phyloP scores from a whole-genome alignment of 1,284 basidiomycete species.

The Tilletia setariae region DNA sequence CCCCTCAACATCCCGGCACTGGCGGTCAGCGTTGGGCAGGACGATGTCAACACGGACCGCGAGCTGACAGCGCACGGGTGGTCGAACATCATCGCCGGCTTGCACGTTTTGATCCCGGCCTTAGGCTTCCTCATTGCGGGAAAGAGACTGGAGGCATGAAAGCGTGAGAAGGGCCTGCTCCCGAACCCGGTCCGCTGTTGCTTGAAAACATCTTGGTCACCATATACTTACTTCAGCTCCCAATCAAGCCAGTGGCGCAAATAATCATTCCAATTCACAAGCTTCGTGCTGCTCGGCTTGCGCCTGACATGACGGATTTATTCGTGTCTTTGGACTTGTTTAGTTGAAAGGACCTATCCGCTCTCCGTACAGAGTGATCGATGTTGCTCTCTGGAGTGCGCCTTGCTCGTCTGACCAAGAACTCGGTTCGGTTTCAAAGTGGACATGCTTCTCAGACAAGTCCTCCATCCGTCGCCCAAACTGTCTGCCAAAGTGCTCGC shows the following conservation, averaged over 20 bases:
- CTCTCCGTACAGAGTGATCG: conserved; percentile 12
- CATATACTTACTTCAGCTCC: no score
- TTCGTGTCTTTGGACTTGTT: no score
- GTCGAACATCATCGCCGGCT: conserved; percentile 79
- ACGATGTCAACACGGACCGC: conserved; percentile 83
- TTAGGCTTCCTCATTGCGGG: conserved; percentile 9
- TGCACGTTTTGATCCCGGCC: not conserved
- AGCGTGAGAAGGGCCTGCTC: not conserved
- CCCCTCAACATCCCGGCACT: conserved; percentile 71
- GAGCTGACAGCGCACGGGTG: conserved; percentile 91
- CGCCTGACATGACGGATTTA: no score
- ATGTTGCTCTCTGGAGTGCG: not conserved
- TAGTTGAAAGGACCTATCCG: no score
- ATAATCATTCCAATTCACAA: no score
- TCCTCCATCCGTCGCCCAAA: conserved; percentile 20
- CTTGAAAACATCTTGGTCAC: no score
- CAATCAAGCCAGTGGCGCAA: no score
- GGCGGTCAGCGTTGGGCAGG: conserved; percentile 85
- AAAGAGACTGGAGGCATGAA: not conserved
- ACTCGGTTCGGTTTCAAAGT: conserved; percentile 1
- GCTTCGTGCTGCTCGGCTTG: no score
- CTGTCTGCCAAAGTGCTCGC: conserved; percentile 22
- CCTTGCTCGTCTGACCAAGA: not conserved
- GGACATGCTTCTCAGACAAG: conserved; percentile 17
- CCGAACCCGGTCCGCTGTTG: no score